Percentiles rank a stretch among this genome's conserved stretches.
Conservation (phyloP, 2,329 filamentous ascomycete species). For the Paracoccidioides lutzii region DNA sequence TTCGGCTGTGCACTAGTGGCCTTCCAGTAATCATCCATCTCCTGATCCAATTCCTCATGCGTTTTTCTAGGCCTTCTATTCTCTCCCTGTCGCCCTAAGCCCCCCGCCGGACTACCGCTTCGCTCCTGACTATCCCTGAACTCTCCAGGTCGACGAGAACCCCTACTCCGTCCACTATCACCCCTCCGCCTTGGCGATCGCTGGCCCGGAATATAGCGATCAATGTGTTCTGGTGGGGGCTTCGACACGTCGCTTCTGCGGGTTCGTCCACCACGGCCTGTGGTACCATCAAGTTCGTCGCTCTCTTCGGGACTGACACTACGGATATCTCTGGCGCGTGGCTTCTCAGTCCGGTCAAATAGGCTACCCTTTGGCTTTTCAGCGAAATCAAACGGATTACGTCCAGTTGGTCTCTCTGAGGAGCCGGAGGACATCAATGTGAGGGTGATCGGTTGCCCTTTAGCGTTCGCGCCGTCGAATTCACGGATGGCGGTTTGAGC, state of each 20-base stretch:
- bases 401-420: slow-evolving; percentile 20
- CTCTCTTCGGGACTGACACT: slow-evolving; percentile 30
- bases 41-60: slow-evolving; percentile 82
- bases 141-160: slow-evolving; percentile 33
- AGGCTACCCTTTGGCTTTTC: slow-evolving; percentile 46
- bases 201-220: slow-evolving; percentile 62
- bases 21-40: slow-evolving; percentile 90
- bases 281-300: slow-evolving; percentile 19
- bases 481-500: slow-evolving; percentile 63
- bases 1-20: slow-evolving; percentile 26
- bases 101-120: slow-evolving; percentile 13
- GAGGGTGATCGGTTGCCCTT: slow-evolving; percentile 71
- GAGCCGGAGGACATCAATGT: slow-evolving; percentile 45
- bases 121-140: slow-evolving; percentile 28
- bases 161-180: slow-evolving; percentile 40
- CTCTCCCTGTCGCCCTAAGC: slow-evolving; percentile 31
- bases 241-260: slow-evolving; percentile 42
- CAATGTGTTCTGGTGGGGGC: slow-evolving; percentile 54
- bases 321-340: slow-evolving; percentile 26
- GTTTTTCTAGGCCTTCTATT: slow-evolving; percentile 62
- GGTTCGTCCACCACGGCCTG: slow-evolving; percentile 31
- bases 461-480: slow-evolving; percentile 82
- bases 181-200: slow-evolving; percentile 29
- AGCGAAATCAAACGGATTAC: slow-evolving; percentile 39
- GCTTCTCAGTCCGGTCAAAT: slow-evolving; percentile 48